Conservation (phyloP, 2,329 filamentous ascomycete species). For the Arthrobotrys pseudoclavata region DNA sequence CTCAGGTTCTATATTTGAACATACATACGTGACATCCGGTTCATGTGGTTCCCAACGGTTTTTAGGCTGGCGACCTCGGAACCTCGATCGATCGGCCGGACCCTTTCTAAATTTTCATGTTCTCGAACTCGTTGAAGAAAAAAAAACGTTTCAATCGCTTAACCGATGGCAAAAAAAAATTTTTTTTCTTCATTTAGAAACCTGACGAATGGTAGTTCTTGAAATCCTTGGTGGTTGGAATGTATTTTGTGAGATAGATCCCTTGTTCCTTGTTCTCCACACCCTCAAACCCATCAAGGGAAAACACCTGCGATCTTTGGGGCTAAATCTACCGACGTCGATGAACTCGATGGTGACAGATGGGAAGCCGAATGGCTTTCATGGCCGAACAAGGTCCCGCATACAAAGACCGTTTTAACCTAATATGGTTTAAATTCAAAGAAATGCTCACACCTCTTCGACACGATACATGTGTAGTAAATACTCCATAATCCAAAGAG, state of each 20-base stretch:
- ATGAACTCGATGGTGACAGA: slow-evolving; percentile 19
- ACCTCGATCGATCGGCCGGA: slow-evolving; percentile 43
- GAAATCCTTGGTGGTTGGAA: slow-evolving; percentile 32
- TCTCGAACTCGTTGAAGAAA: slow-evolving; percentile 49
- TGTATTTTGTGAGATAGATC: slow-evolving; percentile 22
- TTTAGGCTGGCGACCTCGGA: neutral
- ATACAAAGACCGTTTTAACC: slow-evolving; percentile 33
- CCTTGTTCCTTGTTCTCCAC: slow-evolving; percentile 33
- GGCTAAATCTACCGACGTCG: slow-evolving; percentile 47
- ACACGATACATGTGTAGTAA: slow-evolving; percentile 8
- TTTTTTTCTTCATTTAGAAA: slow-evolving; percentile 34
- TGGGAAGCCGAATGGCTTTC: slow-evolving; percentile 27
- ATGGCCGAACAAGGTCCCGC: slow-evolving; percentile 44
- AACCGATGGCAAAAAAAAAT: slow-evolving; percentile 44
- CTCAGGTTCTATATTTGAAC: slow-evolving; percentile 54
- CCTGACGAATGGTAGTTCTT: slow-evolving; percentile 51
- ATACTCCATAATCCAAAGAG: neutral
- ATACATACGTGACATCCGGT: slow-evolving; percentile 16
- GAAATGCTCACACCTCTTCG: slow-evolving; percentile 29
- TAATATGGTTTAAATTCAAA: slow-evolving; percentile 45
- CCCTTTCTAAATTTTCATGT: slow-evolving; percentile 31
- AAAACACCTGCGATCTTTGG: slow-evolving; percentile 19
- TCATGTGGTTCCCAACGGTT: slow-evolving; percentile 42
- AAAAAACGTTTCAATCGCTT: slow-evolving; percentile 34
- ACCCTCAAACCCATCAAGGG: slow-evolving; percentile 25